These are phyloP conservation scores for Cicer chorassanicum DNA, from an alignment of 306 rosid species.

Conservation along the genomic window DNA sequence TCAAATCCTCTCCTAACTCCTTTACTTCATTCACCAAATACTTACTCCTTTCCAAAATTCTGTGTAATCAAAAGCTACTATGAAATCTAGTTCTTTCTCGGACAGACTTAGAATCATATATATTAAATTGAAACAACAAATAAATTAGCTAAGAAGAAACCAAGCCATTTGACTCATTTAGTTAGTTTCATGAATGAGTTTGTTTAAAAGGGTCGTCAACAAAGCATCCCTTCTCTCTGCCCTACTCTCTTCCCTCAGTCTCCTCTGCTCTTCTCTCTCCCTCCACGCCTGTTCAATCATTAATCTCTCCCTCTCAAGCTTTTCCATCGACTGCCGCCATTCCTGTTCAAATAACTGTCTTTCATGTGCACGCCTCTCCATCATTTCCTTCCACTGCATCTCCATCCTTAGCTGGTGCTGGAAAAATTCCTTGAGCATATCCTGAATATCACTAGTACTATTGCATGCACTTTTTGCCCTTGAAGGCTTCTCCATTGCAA, in stretches of 20 bases:
- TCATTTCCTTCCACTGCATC: conserved; percentile 85
- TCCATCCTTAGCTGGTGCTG: conserved; percentile 82
- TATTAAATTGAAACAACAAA: conserved; percentile 41
- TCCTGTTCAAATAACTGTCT: conserved; percentile 76
- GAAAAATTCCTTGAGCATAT: conserved; percentile 70
- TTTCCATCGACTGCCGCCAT: conserved; percentile 82
- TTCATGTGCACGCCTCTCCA: conserved; percentile 67
- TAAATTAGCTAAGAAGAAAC: conserved; percentile 33
- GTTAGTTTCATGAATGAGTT: conserved; percentile 62
- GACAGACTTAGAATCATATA: conserved; percentile 44
- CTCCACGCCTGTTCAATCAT: conserved; percentile 78
- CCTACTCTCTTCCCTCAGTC: conserved; percentile 74
- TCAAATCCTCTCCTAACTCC: conserved; percentile 10
- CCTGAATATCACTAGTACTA: conserved; percentile 51
- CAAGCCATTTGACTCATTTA: conserved; percentile 40
- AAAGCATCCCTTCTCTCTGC: conserved; percentile 86
- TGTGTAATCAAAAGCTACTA: conserved; percentile 35
- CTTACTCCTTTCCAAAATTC: conserved; percentile 39
- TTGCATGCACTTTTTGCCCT: conserved; percentile 45
- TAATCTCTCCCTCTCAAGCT: conserved; percentile 81
- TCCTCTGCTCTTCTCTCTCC: conserved; percentile 90
- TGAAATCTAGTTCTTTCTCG: conserved; percentile 35
- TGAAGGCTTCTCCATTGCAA: conserved; percentile 52
- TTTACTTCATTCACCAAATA: conserved; percentile 4
- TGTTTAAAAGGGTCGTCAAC: conserved; percentile 73